Evolutionary conservation across 2,329 filamentous ascomycete genomes (phyloP), one percentile per base, ranked within the genome.

Genomic region (Verticillium dahliae): DNA sequence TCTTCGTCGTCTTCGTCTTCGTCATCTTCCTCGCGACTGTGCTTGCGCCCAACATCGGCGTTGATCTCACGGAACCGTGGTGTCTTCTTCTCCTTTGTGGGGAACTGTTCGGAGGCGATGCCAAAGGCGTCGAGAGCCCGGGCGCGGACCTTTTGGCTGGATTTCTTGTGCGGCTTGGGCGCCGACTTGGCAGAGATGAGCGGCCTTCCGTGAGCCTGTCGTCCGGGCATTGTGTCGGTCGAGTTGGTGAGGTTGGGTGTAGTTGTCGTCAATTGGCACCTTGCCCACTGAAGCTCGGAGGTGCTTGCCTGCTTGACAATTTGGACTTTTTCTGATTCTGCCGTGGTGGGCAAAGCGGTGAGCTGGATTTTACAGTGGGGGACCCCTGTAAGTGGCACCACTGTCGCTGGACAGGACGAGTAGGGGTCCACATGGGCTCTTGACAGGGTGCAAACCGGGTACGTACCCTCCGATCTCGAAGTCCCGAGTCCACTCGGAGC

Each of bases 101-200:
- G 78, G 64, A 83, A 75, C 62, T 83, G 78, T 62, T 83, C 78
- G 61, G 80, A 78, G 31, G 84, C 84, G 62, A 85, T 80, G 57
- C 83, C 80, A 65, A 85, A 85, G 56, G 84, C 84, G 63, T 86
- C 79, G 61, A 86, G 76, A 2, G 81, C 82, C 63, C 78, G 82
- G 66, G 79, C 77, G 75, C 58, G 80, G 73, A 61, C 61, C 63
- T 73, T 76, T n/a, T 78, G 72, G 65, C 81, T 84, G 41, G 80
- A 81, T 62, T 80, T 78, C 61, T 79, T 77, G 63, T 66, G 64
- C 62, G 63, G 65, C 64, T 73, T 76, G 56, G 71, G 67, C 56
- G 76, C 72, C 55, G 73, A 69, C 45, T 65, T 67, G 63, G 69
- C 70, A 11, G 77, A 71, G 65, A 81, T 71, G 27, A 86, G 72